phyloP scores from a whole-genome alignment of 148 eudicot genomes.

The Vaccinium corymbosum region DNA sequence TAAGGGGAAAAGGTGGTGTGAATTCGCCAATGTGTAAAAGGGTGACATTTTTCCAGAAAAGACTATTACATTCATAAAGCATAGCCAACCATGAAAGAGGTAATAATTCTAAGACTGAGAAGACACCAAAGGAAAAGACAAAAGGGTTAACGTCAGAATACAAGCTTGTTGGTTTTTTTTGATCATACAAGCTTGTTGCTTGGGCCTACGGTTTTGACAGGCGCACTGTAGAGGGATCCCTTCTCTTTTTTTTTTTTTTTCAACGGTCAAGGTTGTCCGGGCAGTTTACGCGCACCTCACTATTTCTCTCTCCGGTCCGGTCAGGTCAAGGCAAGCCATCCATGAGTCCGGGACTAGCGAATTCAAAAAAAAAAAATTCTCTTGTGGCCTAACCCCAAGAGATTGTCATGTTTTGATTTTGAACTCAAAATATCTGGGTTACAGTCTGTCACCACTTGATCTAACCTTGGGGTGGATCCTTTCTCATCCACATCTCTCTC shows the following conservation, averaged over 20 bases:
- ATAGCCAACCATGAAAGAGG: constrained; percentile 16
- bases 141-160: constrained; percentile 34
- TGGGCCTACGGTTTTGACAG: constrained; percentile 30
- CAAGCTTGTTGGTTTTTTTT: constrained; percentile 22
- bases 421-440: too few relatives aligned
- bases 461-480: not conserved
- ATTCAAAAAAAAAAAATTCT: too few relatives aligned
- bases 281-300: too few relatives aligned
- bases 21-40: not conserved
- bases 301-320: too few relatives aligned
- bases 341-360: too few relatives aligned
- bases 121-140: constrained; percentile 50
- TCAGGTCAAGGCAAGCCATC: too few relatives aligned
- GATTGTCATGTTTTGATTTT: too few relatives aligned
- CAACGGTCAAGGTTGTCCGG: too few relatives aligned
- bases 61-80: constrained; percentile 11
- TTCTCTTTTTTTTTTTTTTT: constrained; percentile 12
- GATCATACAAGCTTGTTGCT: constrained; percentile 23
- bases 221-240: constrained; percentile 24
- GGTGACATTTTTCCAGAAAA: not conserved
- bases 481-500: not conserved
- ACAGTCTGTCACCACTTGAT: too few relatives aligned
- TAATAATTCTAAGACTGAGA: constrained; percentile 21
- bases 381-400: too few relatives aligned
- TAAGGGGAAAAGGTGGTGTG: constrained; percentile 5